A percentile compares a stretch with the other conserved stretches of the same genome.
phyloP scores from a whole-genome alignment of 73 alveolate species.

The Blepharisma stoltei region DNA sequence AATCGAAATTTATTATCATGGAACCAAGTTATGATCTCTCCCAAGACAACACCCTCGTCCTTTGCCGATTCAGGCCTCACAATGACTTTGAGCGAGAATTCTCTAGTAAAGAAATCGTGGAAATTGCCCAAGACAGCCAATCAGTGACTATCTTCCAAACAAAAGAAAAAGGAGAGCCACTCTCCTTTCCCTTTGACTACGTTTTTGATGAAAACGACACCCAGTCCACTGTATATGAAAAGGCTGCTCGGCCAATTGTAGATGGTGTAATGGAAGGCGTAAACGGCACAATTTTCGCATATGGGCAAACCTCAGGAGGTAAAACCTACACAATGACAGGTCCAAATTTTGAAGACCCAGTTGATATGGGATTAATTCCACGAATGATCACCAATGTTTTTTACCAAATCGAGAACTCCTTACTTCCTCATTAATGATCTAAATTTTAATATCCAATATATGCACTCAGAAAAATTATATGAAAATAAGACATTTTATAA shows the following conservation, averaged over 20 bases:
- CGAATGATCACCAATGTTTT: slow-evolving; percentile 88
- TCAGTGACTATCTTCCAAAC: neutral
- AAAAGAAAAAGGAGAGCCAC: slow-evolving; percentile 14
- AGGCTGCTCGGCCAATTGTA: slow-evolving; percentile 24
- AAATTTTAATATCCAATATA: too few species aligned
- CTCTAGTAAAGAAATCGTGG: neutral
- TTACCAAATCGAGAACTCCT: slow-evolving; percentile 76
- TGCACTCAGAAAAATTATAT: too few species aligned
- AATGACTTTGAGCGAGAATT: neutral
- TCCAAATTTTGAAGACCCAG: slow-evolving; percentile 66
- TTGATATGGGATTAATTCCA: slow-evolving; percentile 90
- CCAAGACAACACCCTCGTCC: neutral
- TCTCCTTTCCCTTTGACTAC: slow-evolving; percentile 64
- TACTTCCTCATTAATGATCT: too few species aligned
- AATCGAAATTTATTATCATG: too few species aligned
- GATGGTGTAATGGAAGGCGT: slow-evolving; percentile 16
- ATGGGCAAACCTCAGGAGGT: slow-evolving; percentile 29
- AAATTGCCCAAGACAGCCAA: neutral
- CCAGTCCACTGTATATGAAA: slow-evolving; percentile 2
- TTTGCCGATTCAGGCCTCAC: slow-evolving; percentile 21
- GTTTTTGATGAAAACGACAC: slow-evolving; percentile 22
- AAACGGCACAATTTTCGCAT: slow-evolving; percentile 25
- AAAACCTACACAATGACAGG: slow-evolving; percentile 33
- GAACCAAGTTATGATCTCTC: too few species aligned
- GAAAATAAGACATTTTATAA: too few species aligned